Evolutionary conservation across 1,139 yeast genomes (phyloP).

Genomic region (Hyphopichia burtonii): DNA sequence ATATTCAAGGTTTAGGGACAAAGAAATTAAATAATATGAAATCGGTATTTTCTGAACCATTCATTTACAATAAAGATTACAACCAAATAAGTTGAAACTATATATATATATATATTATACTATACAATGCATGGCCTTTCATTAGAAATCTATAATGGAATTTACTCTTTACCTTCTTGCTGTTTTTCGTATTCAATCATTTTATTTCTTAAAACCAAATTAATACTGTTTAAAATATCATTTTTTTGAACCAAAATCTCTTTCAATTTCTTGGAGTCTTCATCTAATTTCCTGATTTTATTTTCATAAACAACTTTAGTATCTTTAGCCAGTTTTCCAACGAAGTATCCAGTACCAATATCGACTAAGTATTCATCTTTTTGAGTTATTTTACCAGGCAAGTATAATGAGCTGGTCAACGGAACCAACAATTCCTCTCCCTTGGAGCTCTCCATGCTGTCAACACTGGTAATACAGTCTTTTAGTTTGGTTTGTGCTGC

Average conservation of each 20-base stretch:
- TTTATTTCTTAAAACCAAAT: constrained; percentile 48
- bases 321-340: constrained; percentile 70
- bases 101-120: neutral
- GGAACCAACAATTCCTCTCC: constrained; percentile 72
- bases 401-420: constrained; percentile 81
- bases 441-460: constrained; percentile 48
- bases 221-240: constrained; percentile 50
- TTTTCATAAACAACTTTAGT: constrained; percentile 72
- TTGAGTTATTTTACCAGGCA: constrained; percentile 74
- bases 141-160: neutral
- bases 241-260: constrained; percentile 69
- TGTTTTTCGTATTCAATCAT: constrained; percentile 45
- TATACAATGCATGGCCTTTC: neutral
- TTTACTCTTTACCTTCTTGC: constrained; percentile 12
- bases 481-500: constrained; percentile 81
- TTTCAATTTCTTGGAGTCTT: constrained; percentile 73
- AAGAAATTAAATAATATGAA: constrained; percentile 47
- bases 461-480: constrained; percentile 76
- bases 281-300: constrained; percentile 69
- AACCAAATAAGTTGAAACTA: constrained; percentile 2
- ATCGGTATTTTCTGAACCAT: constrained; percentile 52
- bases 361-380: constrained; percentile 80
- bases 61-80: constrained; percentile 42
- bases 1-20: constrained; percentile 57
- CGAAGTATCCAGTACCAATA: constrained; percentile 94